Conservation (phyloP, 2,329 filamentous ascomycete genomes). For the Phyllosticta citribraziliensis region DNA sequence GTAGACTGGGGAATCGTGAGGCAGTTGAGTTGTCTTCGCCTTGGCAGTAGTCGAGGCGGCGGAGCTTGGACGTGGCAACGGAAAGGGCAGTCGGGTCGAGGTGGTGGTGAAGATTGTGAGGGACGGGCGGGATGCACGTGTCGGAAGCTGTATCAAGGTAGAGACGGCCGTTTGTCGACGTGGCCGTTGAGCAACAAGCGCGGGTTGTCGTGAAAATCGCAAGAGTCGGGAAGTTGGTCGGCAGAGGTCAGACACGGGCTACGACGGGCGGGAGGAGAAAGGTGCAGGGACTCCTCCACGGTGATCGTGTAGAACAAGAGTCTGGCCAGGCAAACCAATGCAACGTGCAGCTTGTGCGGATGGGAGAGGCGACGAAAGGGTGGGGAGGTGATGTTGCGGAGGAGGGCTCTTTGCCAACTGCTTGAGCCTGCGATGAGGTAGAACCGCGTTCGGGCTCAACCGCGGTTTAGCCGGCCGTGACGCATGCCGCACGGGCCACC, state of each 20-base stretch:
- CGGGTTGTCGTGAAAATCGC: conserved; percentile 4
- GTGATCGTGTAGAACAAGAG: not conserved
- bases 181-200: not conserved
- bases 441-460: not conserved
- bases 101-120: not conserved
- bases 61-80: conserved; percentile 1
- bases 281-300: conserved; percentile 12
- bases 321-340: not conserved
- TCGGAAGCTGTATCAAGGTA: conserved; percentile 1
- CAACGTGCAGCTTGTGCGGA: conserved; percentile 4
- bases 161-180: not conserved
- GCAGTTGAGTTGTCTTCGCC: not conserved
- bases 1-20: not conserved
- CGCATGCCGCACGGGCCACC: not conserved
- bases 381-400: conserved; percentile 13
- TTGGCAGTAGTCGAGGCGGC: conserved; percentile 4
- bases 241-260: conserved; percentile 4
- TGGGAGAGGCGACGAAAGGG: conserved; percentile 4
- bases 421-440: conserved; percentile 12
- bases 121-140: not conserved
- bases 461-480: not conserved
- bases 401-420: conserved; percentile 3
- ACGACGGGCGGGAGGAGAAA: conserved; percentile 9
- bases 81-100: not conserved
- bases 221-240: not conserved